Conservation (phyloP, 2,329 filamentous ascomycete species). For the Aspergillus pseudoviridinutans region DNA sequence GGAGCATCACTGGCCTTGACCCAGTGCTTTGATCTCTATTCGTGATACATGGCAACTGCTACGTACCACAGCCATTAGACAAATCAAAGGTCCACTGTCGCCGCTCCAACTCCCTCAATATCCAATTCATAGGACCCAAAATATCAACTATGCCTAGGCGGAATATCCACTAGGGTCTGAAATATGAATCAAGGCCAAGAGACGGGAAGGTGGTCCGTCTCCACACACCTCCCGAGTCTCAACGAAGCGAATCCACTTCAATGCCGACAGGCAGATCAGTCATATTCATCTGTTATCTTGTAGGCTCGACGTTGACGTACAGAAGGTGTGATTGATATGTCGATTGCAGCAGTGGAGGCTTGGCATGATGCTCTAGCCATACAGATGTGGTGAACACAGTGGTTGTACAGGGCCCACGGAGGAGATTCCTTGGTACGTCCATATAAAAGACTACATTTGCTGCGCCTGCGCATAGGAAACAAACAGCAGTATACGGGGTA, state of each 20-base stretch:
- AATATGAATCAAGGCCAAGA: neutral
- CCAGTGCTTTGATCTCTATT: neutral
- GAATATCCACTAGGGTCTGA: neutral
- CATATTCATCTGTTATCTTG: neutral
- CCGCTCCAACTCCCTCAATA: neutral
- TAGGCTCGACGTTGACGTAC: neutral
- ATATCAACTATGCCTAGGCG: neutral
- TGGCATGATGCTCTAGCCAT: neutral
- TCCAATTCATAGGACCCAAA: neutral
- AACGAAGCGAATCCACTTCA: neutral
- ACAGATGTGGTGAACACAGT: neutral
- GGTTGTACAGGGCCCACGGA: neutral
- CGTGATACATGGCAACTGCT: neutral
- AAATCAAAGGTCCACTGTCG: neutral
- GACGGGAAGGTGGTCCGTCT: neutral
- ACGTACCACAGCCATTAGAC: neutral
- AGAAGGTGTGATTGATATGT: neutral
- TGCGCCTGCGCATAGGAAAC: neutral
- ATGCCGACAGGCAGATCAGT: neutral
- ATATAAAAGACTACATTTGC: too few species aligned
- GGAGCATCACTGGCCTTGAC: too few species aligned
- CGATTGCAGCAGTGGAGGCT: neutral
- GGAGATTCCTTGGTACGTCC: neutral
- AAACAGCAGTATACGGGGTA: too few species aligned
- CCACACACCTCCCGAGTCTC: neutral